Conservation (phyloP, 1,139 yeast genomes). For the Kazachstania sp. region DNA sequence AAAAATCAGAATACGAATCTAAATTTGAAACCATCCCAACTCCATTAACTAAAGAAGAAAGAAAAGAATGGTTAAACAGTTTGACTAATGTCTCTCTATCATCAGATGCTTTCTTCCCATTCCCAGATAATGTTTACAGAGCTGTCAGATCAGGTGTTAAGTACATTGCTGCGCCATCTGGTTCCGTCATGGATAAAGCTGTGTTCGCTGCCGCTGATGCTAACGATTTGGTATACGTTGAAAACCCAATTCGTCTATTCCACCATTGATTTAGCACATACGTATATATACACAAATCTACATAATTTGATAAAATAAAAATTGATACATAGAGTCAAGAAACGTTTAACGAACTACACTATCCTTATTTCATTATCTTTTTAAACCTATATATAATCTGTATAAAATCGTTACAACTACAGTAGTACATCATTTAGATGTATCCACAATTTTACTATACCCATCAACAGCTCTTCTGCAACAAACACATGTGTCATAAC, state of each 20-base stretch:
- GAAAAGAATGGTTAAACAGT: conserved; percentile 75
- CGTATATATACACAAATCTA: not conserved
- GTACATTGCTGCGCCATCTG: conserved; percentile 92
- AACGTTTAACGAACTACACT: too few species aligned
- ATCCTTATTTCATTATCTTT: too few species aligned
- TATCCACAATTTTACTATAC: conserved; percentile 34
- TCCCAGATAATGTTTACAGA: conserved; percentile 97
- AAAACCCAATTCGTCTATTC: conserved; percentile 94
- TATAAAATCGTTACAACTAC: too few species aligned
- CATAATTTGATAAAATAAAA: not conserved
- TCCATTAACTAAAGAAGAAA: conserved; percentile 76
- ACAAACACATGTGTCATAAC: conserved; percentile 77
- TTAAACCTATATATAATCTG: too few species aligned
- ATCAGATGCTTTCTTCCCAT: conserved; percentile 99
- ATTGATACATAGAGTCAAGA: not conserved
- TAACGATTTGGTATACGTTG: conserved; percentile 78
- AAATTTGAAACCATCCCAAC: conserved; percentile 77
- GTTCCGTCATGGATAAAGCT: conserved; percentile 95
- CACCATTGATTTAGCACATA: conserved; percentile 68
- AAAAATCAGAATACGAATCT: conserved; percentile 82
- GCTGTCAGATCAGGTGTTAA: conserved; percentile 96
- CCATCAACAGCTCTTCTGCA: conserved; percentile 70
- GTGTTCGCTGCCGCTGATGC: conserved; percentile 94
- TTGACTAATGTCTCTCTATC: conserved; percentile 80
- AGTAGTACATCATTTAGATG: too few species aligned